Percentiles rank a stretch among this genome's conserved stretches.
These are phyloP conservation scores for Phytophthora chlamydospora DNA, from an alignment of 352 stramenopile species.

Conservation along the genomic window DNA sequence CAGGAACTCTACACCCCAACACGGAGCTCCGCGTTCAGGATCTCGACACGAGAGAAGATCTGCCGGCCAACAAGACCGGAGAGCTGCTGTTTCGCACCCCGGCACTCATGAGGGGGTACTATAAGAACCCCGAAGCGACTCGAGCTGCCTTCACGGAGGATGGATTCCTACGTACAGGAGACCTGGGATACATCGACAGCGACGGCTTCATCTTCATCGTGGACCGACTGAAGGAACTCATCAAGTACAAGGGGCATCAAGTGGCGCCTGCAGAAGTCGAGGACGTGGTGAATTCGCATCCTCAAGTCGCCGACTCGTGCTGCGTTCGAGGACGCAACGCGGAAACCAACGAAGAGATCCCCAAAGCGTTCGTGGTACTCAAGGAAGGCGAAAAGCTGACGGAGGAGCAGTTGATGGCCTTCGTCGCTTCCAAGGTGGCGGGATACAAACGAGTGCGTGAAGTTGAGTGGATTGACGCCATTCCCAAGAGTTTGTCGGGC, in stretches of 20 bases:
- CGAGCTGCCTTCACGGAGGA: conserved; percentile 64
- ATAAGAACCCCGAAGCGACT: conserved; percentile 88
- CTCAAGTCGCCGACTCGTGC: conserved; percentile 73
- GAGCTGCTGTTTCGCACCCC: conserved; percentile 74
- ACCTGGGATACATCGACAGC: conserved; percentile 91
- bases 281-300: conserved; percentile 84
- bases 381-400: conserved; percentile 40
- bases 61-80: conserved; percentile 42
- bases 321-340: conserved; percentile 61
- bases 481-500: conserved; percentile 89
- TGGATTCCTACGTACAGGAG: conserved; percentile 88
- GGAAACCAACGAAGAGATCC: conserved; percentile 78
- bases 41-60: conserved; percentile 36
- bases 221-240: conserved; percentile 93
- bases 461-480: conserved; percentile 84
- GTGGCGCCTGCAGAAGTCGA: conserved; percentile 92
- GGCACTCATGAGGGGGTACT: conserved; percentile 35
- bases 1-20: conserved; percentile 42
- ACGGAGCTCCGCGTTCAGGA: conserved; percentile 44
- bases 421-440: conserved; percentile 78
- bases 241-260: conserved; percentile 94
- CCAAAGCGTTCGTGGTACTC: conserved; percentile 90
- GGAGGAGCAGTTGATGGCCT: conserved; percentile 44
- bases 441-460: conserved; percentile 89
- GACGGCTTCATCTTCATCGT: conserved; percentile 92